Evolutionary conservation across 1,284 basidiomycete species (phyloP), one percentile per base, ranked within the genome.

Genomic region (Pseudozyma hubeiensis): DNA sequence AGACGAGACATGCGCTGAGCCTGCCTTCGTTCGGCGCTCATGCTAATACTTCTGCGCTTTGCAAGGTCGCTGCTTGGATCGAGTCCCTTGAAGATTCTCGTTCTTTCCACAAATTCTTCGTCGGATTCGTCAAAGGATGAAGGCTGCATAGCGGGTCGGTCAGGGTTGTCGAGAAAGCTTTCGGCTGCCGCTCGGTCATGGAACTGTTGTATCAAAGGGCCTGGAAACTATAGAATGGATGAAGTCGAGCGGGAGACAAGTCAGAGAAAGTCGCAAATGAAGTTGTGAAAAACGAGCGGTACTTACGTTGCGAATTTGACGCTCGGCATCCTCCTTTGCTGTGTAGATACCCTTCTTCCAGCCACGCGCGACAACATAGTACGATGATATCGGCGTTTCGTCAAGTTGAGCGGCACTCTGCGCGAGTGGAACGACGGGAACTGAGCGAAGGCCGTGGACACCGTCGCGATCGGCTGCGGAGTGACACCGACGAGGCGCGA

Each of bases 271-370:
- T 8, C 19, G 8, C 14, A 52, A 43, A 43, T 47, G 19, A 29
- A 47, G 8, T 4, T 50, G 6, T 14, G 13, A 2, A 7, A 41
- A n/a, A n/a, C 17, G 30, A 9, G 16, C 31, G 24, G 2, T 17
- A 57, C 66, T 64, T 34, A 75, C 73, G 17, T 72, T 67, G 40
- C 62, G 53, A 41, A 61, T 63, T 40, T 78, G 75, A 40, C 65
- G 49, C 7, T 67, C 61, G 7, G 75, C 75, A 14, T 78, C 68
- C 2, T 63, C 64, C 39, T 57, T 64, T 14, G 39, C 57, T 0
- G 64, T 60, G 39, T 75, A 78, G 24, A 78, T 53, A 17, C 75
- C 75, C 17, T 63, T 78, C 56, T 66, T 71, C 75, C 75, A 78
- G 7, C 75, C 75, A 11, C 72, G 65, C 10, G 53, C 67, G n/a